A percentile compares a stretch with the other conserved stretches of the same genome.
Evolutionary conservation across 495 filamentous ascomycete species (phyloP).

Genomic region (Penicillium turbatum): DNA sequence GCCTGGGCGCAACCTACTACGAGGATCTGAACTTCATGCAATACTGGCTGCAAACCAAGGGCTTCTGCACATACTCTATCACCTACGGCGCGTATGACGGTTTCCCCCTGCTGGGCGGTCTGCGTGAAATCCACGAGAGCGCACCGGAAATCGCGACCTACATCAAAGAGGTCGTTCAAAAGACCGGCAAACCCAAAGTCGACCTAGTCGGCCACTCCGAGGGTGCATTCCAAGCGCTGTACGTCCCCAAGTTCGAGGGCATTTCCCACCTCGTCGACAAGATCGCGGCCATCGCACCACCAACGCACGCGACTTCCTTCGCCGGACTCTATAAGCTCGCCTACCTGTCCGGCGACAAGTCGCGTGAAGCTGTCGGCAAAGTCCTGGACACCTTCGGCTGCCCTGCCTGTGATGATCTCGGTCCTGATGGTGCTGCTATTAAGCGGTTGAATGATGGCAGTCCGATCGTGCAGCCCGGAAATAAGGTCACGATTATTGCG

Average conservation of each 20-base stretch:
- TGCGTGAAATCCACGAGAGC: constrained; percentile 42
- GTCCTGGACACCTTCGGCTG: constrained; percentile 41
- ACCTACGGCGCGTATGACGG: constrained; percentile 50
- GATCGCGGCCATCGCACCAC: constrained; percentile 47
- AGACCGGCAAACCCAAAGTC: constrained; percentile 43
- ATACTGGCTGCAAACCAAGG: constrained; percentile 44
- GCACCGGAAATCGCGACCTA: constrained; percentile 48
- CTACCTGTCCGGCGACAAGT: constrained; percentile 36
- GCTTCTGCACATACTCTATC: constrained; percentile 49
- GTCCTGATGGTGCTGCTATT: constrained; percentile 36
- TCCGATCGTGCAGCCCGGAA: constrained; percentile 46
- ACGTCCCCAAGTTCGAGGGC: constrained; percentile 50
- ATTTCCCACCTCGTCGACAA: constrained; percentile 42
- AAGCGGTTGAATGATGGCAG: constrained; percentile 37
- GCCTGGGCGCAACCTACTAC: constrained; percentile 48
- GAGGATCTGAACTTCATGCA: constrained; percentile 52
- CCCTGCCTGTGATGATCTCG: constrained; percentile 44
- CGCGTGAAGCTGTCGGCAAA: constrained; percentile 29
- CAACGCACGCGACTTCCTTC: constrained; percentile 47
- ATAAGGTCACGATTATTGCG: constrained; percentile 46
- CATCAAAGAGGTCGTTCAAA: constrained; percentile 37
- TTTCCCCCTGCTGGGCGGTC: constrained; percentile 46
- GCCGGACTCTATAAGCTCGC: constrained; percentile 45
- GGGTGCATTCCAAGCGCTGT: constrained; percentile 49
- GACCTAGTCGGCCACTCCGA: constrained; percentile 54